Evolutionary conservation across 108 stramenopile genomes (phyloP), one percentile per base, ranked within the genome.

Genomic region (Fragilariopsis cylindrus): DNA sequence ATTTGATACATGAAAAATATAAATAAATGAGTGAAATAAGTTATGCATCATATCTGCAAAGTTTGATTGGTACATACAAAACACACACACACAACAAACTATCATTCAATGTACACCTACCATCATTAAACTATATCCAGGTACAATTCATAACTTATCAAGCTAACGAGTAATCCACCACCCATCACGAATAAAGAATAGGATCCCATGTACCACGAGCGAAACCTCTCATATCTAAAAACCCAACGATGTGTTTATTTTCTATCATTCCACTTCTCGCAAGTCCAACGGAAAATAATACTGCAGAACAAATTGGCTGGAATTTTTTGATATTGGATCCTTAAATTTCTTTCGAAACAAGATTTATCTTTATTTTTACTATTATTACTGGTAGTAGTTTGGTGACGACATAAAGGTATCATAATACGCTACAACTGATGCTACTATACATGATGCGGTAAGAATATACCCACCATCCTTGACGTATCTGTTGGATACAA

Each of bases 181-280:
- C 79, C 90, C 92, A 97, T 89, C 60, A 97, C 94, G 49, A 72
- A 70, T n/a, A 80, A 60, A 97, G 83, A 2, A 93, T 89, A 3
- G 93, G 89, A 79, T 95, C 94, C 83, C 85, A 97, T 7, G 84
- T 81, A 57, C 87, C 89, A 18, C 82, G 72, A 2, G 53, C 15
- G 15, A 87, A 49, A 0, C 81, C 87, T n/a, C 1, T 41, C 43
- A 74, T 67, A 71, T 87, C 77, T 50, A 95, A 71, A 82, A 96
- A 96, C 15, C 82, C 88, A 55, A 79, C 58, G 18, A 96, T 83
- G 65, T 90, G 91, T 70, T 81, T 77, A 6, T 82, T 67, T 8
- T 82, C 41, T 15, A 84, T 73, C 96, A 96, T 96, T 57, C 80
- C 78, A 54, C 78, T 70, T 19, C 91, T 57, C 21, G 82, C 80